Conservation (phyloP, 2,329 filamentous ascomycete genomes). For the Fusarium foetens region DNA sequence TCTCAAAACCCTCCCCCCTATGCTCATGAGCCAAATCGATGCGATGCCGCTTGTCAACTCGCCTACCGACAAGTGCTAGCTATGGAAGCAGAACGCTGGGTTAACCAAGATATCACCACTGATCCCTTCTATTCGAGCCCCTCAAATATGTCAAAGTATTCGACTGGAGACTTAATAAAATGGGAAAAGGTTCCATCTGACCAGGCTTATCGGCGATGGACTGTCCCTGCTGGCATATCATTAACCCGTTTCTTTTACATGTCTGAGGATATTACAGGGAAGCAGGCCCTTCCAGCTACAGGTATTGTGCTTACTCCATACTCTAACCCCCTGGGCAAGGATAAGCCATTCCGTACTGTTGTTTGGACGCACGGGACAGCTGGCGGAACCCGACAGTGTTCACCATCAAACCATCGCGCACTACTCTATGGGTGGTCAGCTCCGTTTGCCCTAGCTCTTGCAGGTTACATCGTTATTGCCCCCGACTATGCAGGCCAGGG, state of each 20-base stretch:
- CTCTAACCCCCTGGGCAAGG: not conserved
- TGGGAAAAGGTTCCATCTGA: not conserved
- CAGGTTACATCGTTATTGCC: slow-evolving; percentile 17
- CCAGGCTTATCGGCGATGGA: slow-evolving; percentile 1
- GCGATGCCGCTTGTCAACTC: not conserved
- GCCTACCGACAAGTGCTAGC: not conserved
- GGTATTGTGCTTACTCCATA: not conserved
- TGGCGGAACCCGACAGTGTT: slow-evolving; percentile 33
- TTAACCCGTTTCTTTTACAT: slow-evolving; percentile 1
- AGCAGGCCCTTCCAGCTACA: not conserved
- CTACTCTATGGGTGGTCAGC: slow-evolving; percentile 40
- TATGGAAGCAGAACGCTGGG: not conserved
- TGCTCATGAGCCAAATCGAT: not conserved
- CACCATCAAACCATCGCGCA: slow-evolving; percentile 37
- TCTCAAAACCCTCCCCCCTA: not conserved
- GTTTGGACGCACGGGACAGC: slow-evolving; percentile 44
- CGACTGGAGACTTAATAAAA: not conserved
- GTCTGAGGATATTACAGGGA: not conserved
- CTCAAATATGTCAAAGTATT: not conserved
- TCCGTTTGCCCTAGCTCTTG: slow-evolving; percentile 26
- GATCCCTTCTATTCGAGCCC: slow-evolving; percentile 6
- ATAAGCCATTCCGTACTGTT: slow-evolving; percentile 10
- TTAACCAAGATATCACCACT: not conserved
- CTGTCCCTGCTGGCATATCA: not conserved
- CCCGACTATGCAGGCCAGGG: slow-evolving; percentile 20